These are phyloP conservation scores for Pichia occidentalis DNA, from an alignment of 805 yeast species.

Conservation along the genomic window DNA sequence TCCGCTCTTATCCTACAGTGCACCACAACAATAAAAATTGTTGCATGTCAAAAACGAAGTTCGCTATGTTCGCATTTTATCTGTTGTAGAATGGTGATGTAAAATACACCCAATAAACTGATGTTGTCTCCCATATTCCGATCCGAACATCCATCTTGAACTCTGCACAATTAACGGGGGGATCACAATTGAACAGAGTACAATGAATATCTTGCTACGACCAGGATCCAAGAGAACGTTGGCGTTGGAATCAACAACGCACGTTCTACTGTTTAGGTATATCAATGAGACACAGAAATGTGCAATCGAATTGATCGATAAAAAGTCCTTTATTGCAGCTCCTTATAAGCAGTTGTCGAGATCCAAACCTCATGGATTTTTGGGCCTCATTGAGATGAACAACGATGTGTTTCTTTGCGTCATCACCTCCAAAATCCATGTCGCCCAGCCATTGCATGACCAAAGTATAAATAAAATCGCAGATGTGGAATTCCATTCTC, in stretches of 20 bases:
- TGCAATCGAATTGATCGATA: constrained; percentile 43
- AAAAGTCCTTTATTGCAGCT: constrained; percentile 31
- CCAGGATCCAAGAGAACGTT: constrained; percentile 28
- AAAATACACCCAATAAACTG: too few relatives aligned
- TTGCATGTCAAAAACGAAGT: too few relatives aligned
- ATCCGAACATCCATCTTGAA: not conserved
- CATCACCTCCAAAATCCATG: constrained; percentile 68
- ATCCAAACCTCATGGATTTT: constrained; percentile 53
- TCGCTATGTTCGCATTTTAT: too few relatives aligned
- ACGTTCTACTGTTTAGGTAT: constrained; percentile 41
- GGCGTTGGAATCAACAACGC: constrained; percentile 37
- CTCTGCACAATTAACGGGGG: not conserved
- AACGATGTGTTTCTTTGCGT: constrained; percentile 67
- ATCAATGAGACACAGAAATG: constrained; percentile 33
- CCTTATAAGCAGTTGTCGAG: constrained; percentile 38
- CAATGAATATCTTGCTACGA: constrained; percentile 7
- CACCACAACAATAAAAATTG: too few relatives aligned
- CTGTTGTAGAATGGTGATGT: too few relatives aligned
- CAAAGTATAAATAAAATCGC: constrained; percentile 76
- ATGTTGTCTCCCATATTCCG: too few relatives aligned
- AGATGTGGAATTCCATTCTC: constrained; percentile 81
- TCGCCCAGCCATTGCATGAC: constrained; percentile 74
- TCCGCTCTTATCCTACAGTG: too few relatives aligned
- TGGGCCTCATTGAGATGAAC: constrained; percentile 73
- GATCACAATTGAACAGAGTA: not conserved